phyloP scores from a whole-genome alignment of 129 eudicot genomes.

The Centella asiatica region DNA sequence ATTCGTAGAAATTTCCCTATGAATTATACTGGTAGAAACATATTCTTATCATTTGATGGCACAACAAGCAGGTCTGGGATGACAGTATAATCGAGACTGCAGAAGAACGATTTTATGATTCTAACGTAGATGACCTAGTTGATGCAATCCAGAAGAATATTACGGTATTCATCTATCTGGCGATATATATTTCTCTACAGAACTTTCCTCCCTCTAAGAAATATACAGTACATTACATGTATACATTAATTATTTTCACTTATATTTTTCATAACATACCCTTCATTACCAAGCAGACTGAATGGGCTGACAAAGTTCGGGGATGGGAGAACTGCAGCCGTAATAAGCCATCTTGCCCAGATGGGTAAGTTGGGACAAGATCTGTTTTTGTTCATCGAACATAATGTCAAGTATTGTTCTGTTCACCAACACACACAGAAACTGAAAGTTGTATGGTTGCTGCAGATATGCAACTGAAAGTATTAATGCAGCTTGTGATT shows the following conservation, averaged over 20 bases:
- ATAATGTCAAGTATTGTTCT: background rate
- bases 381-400: background rate
- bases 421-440: background rate
- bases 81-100: constrained; percentile 68
- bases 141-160: constrained; percentile 62
- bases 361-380: constrained; percentile 34
- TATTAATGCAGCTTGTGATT: constrained; percentile 77
- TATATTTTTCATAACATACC: background rate
- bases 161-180: constrained; percentile 30
- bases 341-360: constrained; percentile 55
- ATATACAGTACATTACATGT: too few species aligned
- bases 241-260: background rate
- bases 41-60: background rate
- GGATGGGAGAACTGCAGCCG: constrained; percentile 67
- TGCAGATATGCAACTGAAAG: constrained; percentile 91
- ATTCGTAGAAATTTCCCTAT: too few species aligned
- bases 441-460: constrained; percentile 2
- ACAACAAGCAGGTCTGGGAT: constrained; percentile 68
- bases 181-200: too few species aligned
- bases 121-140: constrained; percentile 39
- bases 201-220: background rate
- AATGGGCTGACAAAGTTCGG: constrained; percentile 59
- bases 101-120: constrained; percentile 49
- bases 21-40: too few species aligned
- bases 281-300: constrained; percentile 30